Percentiles rank a stretch among this genome's conserved stretches.
Conservation (phyloP, 768 basidiomycete species). For the Vishniacozyma victoriae region DNA sequence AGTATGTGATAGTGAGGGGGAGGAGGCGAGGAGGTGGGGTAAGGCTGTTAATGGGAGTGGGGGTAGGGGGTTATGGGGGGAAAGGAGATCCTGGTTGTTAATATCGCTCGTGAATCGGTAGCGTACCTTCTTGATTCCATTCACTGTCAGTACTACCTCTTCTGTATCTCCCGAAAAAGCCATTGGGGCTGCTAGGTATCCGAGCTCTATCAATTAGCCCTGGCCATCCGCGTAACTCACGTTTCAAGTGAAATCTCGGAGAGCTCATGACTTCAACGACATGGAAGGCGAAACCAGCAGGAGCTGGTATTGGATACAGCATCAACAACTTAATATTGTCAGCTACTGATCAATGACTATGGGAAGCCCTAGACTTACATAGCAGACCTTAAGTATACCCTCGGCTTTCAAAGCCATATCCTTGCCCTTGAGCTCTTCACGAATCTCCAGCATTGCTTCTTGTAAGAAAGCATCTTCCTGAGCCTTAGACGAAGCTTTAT, state of each 20-base stretch:
- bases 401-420: conserved; percentile 97
- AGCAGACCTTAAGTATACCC: conserved; percentile 90
- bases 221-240: conserved; percentile 16
- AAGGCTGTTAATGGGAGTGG: conserved; percentile 44
- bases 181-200: conserved; percentile 86
- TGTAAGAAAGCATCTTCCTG: conserved; percentile 67
- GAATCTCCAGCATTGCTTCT: conserved; percentile 60
- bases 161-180: conserved; percentile 93
- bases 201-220: conserved; percentile 54
- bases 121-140: conserved; percentile 50
- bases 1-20: conserved; percentile 55
- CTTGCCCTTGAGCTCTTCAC: conserved; percentile 79
- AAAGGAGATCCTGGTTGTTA: conserved; percentile 28
- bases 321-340: conserved; percentile 97
- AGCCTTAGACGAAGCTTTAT: conserved; percentile 87
- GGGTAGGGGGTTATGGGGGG: conserved; percentile 33
- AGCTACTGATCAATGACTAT: too few relatives aligned
- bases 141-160: conserved; percentile 94
- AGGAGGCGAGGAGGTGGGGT: conserved; percentile 32
- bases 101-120: not conserved
- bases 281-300: conserved; percentile 90
- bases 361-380: conserved; percentile 72
- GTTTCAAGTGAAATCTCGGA: conserved; percentile 79
- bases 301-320: conserved; percentile 78
- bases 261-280: conserved; percentile 99